Evolutionary conservation across 345 rosid genomes (phyloP), one percentile per base, ranked within the genome.

Genomic region (Clarkia xantiana): DNA sequence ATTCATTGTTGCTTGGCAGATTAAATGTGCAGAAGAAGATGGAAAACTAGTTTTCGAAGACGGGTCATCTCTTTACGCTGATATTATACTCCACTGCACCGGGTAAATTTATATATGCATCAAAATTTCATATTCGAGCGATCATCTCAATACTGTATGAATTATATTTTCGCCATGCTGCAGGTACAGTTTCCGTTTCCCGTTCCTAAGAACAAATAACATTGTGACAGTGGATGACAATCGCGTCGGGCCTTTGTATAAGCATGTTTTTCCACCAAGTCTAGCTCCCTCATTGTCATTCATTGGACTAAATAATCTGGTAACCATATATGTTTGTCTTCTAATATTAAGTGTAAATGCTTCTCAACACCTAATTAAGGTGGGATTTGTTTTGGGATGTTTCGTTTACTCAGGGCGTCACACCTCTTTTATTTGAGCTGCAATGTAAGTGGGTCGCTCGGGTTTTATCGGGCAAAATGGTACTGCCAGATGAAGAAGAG

Each of bases 401-500:
- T 22, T 22, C 8, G 36, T 29, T 7, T 29, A 5, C 47, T 47
- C 60, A 89, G 95, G 62, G 71, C 62, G 20, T 48, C 41, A 90
- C 94, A 1, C 86, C 83, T 55, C 74, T 67, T 22, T 11, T 76
- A 65, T 74, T 47, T 65, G 94, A 86, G 71, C 62, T 70, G 11
- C 95, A 90, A 74, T 77, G 86, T 82, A 79, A 77, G 70, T 90
- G 94, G 97, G 69, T 90, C 45, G 88, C 95, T 0, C 79, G 88
- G 55, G 71, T 60, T 61, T 67, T 90, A 54, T 86, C 91, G 2
- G 90, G 94, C 59, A 70, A 82, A 36, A 60, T 80, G 18, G 42
- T 14, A 17, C 86, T 86, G 49, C 94, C 95, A 15, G 67, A 73
- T 0, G 52, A 63, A 29, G 78, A 76, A 61, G 76, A 78, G 59